Percentiles rank a stretch among this genome's conserved stretches.
Evolutionary conservation across 345 rosid genomes (phyloP).

Genomic region (Melaleuca quinquenervia): DNA sequence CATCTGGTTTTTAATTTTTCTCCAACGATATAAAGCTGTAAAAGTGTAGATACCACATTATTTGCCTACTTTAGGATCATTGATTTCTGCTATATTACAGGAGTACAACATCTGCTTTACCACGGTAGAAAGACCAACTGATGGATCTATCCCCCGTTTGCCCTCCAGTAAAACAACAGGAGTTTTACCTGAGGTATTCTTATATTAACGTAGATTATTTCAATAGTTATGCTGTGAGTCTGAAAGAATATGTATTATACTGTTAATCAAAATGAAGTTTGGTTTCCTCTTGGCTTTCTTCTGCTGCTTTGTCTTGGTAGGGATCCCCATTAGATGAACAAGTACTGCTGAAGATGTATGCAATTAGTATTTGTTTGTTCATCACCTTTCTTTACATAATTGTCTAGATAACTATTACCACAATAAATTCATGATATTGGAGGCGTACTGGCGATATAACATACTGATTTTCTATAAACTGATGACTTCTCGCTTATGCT

Average conservation of each 20-base stretch:
- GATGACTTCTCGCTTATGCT: neutral
- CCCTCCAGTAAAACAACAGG: constrained; percentile 69
- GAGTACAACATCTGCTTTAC: constrained; percentile 97
- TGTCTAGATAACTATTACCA: neutral
- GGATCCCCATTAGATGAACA: neutral
- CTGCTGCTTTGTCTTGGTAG: neutral
- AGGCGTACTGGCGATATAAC: neutral
- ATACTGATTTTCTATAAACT: neutral
- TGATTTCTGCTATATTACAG: constrained; percentile 26
- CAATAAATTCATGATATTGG: neutral
- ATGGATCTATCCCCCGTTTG: constrained; percentile 58
- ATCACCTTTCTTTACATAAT: neutral
- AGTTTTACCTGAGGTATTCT: constrained; percentile 79
- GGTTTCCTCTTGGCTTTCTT: neutral
- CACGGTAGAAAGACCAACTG: constrained; percentile 79
- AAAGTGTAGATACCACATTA: neutral
- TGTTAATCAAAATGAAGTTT: neutral
- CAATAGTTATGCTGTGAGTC: neutral
- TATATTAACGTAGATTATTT: neutral
- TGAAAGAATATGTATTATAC: neutral
- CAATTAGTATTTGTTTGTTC: neutral
- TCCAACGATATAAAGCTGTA: neutral
- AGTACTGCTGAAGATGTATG: neutral
- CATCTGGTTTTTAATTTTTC: neutral
- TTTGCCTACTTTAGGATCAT: neutral